Evolutionary conservation across 768 basidiomycete genomes (phyloP).

Genomic region (Sarcomyxa edulis): DNA sequence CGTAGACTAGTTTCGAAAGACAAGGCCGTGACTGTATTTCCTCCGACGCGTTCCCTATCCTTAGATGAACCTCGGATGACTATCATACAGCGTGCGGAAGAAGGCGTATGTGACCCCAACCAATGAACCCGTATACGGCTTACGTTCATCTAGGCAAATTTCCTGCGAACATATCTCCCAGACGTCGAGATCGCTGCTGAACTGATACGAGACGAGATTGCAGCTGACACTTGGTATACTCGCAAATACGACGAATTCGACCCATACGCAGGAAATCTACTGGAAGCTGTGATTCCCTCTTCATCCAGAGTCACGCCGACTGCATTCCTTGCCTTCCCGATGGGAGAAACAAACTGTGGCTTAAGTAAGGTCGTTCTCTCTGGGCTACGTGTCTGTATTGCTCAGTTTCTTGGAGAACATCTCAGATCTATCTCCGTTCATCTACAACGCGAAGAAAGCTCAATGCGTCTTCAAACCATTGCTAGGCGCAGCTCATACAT

Average conservation of each 20-base stretch:
- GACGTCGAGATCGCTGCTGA: slow-evolving; percentile 73
- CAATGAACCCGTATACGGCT: neutral
- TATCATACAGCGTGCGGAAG: slow-evolving; percentile 51
- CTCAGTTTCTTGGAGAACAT: slow-evolving; percentile 7
- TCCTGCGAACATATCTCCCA: slow-evolving; percentile 64
- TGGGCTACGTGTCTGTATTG: neutral
- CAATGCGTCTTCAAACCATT: slow-evolving; percentile 32
- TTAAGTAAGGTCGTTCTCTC: slow-evolving; percentile 51
- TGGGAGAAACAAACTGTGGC: slow-evolving; percentile 52
- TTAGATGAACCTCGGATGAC: slow-evolving; percentile 23
- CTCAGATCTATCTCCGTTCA: slow-evolving; percentile 46
- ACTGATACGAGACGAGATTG: slow-evolving; percentile 52
- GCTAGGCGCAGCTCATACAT: slow-evolving; percentile 36
- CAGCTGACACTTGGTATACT: slow-evolving; percentile 33
- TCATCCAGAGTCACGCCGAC: slow-evolving; percentile 14
- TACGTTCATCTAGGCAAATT: slow-evolving; percentile 48
- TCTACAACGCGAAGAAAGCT: slow-evolving; percentile 18
- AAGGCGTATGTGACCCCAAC: slow-evolving; percentile 47
- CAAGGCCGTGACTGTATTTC: slow-evolving; percentile 44
- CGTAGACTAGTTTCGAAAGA: slow-evolving; percentile 17
- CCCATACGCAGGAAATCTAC: slow-evolving; percentile 48
- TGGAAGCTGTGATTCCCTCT: slow-evolving; percentile 35
- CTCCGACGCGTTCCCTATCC: slow-evolving; percentile 43
- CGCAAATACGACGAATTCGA: slow-evolving; percentile 42
- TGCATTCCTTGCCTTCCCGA: slow-evolving; percentile 50